These are phyloP conservation scores for Plasmodium vinckei DNA, from an alignment of 169 alveolate species.

Conservation along the genomic window DNA sequence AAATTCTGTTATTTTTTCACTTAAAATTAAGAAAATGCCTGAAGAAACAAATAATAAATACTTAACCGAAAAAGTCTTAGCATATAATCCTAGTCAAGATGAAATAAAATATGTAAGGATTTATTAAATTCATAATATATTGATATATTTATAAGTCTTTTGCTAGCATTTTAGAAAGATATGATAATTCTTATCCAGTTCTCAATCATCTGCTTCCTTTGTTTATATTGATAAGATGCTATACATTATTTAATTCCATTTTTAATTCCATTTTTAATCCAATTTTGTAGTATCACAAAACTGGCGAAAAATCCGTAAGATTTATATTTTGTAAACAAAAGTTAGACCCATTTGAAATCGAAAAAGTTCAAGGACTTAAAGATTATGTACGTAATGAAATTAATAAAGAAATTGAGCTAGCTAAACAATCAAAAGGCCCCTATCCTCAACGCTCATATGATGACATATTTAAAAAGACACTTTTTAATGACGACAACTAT, in stretches of 20 bases:
- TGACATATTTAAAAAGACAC: slow-evolving; percentile 66
- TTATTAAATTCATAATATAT: not conserved
- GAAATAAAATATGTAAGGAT: slow-evolving; percentile 59
- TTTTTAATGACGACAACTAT: slow-evolving; percentile 82
- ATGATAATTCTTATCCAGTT: no score
- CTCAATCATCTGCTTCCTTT: not conserved
- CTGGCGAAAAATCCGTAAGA: slow-evolving; percentile 79
- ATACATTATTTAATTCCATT: not conserved
- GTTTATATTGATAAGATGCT: not conserved
- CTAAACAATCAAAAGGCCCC: slow-evolving; percentile 14
- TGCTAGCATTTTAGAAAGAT: no score
- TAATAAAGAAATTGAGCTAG: slow-evolving; percentile 24
- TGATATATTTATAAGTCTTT: no score
- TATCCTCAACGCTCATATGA: slow-evolving; percentile 51
- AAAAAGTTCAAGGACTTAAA: slow-evolving; percentile 80
- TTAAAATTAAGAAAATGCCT: no score
- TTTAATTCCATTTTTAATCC: no score
- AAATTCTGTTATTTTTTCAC: no score
- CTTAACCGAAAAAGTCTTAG: slow-evolving; percentile 20
- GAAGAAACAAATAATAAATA: not conserved
- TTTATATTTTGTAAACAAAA: slow-evolving; percentile 81
- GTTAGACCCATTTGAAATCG: slow-evolving; percentile 79
- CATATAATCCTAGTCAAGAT: slow-evolving; percentile 42
- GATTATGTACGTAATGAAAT: slow-evolving; percentile 80
- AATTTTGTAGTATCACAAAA: slow-evolving; percentile 58